Conservation (phyloP, 2,329 filamentous ascomycete genomes). For the Colletotrichum sp. region DNA sequence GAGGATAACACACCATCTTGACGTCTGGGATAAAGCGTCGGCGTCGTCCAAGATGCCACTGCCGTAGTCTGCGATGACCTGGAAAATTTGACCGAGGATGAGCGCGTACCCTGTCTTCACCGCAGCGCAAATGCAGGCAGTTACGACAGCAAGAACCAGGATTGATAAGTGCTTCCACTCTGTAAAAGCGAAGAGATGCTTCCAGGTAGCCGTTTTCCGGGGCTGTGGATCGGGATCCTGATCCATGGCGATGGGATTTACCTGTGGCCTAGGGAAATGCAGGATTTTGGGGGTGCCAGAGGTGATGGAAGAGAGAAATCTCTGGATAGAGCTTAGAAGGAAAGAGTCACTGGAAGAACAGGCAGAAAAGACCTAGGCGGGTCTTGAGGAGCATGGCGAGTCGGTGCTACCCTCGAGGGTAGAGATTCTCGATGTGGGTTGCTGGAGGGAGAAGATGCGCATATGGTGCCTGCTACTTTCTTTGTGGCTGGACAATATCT, state of each 20-base stretch:
- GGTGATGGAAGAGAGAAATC: not conserved
- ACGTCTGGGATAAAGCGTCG: conserved; percentile 59
- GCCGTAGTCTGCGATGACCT: conserved; percentile 71
- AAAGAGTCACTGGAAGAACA: not conserved
- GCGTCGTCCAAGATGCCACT: conserved; percentile 52
- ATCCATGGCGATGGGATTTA: not conserved
- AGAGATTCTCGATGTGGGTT: not conserved
- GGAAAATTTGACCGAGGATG: conserved; percentile 77
- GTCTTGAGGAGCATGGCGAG: not conserved
- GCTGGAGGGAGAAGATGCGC: not conserved
- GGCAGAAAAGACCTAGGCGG: not conserved
- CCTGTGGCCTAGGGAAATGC: not conserved
- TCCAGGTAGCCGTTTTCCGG: conserved; percentile 31
- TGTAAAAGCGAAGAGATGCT: conserved; percentile 74
- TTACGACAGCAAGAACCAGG: conserved; percentile 58
- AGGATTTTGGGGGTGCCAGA: not conserved
- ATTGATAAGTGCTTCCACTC: conserved; percentile 61
- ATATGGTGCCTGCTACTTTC: not conserved
- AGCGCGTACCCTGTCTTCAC: conserved; percentile 71
- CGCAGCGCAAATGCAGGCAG: conserved; percentile 65
- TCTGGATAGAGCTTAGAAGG: not conserved
- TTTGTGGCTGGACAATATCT: not conserved
- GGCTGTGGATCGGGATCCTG: not conserved
- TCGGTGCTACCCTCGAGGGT: not conserved
- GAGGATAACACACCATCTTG: conserved; percentile 64